Base-by-base conservation (phyloP, 345 rosid species). In the Nephelium lappaceum region DNA sequence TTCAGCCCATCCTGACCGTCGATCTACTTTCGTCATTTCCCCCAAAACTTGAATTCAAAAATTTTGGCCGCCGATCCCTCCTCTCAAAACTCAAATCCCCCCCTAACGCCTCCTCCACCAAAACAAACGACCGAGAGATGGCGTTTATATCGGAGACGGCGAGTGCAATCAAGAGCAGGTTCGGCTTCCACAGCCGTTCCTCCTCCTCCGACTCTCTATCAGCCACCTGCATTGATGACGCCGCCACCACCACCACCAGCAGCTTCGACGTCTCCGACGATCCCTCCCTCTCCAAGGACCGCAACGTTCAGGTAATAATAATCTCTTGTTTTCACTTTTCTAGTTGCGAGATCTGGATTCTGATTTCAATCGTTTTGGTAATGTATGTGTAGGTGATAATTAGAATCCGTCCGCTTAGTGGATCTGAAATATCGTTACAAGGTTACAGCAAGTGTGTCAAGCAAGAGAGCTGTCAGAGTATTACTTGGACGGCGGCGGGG, bases 261-360 rank as follows among this genome's bases (percentile, higher is more conserved):
- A 87, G 91, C 79, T 94, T 91, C 63, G 98, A 94, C 80, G 81
- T 94, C 78, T 69, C 67, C n/a, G 98, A 97, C 68, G 98, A 93
- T 84, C 97, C 98, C 1, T 89, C 98, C 11, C 92, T 97, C 82
- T 93, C 98, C 98, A 91, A 91, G 84, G 99, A 97, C 49, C 98
- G 87, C 78, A 97, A 97, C 73, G 98, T 97, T 24, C 99, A 97
- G 95, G 99, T 89, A 19, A 61, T n/a, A n/a, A n/a, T 49, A 7
- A 8, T 25, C 41, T 27, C 1, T n/a, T 45, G 6, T 3, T 45
- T 12, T 39, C 16, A 69, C n/a, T 67, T 67, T 39, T 11, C 38
- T 36, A 36, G 4, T 67, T 38, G 8, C 18, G 36, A 31, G 36
- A 31, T 31, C 36, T 31, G 36, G 36, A 31, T 31, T 31, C 36